These are phyloP conservation scores for Eruca vesicaria DNA, from an alignment of 441 rosid species.

Conservation along the genomic window DNA sequence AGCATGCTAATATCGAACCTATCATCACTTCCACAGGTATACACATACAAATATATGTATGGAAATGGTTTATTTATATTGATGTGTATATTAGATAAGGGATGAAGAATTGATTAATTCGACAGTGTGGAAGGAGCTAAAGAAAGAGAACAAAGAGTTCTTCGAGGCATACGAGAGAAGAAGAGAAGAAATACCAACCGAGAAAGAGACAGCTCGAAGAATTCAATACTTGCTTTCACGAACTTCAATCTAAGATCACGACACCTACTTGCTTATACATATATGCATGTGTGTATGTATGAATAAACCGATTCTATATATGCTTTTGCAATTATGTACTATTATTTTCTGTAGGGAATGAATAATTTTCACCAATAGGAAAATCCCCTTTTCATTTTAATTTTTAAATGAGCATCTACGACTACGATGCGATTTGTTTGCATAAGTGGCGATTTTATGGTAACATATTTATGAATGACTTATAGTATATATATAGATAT, in stretches of 20 bases:
- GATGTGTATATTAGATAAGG: neutral
- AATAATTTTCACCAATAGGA: neutral
- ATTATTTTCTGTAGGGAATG: neutral
- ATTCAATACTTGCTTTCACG: constrained; percentile 41
- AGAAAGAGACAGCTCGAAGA: constrained; percentile 41
- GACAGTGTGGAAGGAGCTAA: constrained; percentile 88
- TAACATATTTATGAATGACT: too few species aligned
- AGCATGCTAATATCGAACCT: constrained; percentile 82
- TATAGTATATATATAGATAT: too few species aligned
- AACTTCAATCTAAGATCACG: constrained; percentile 27
- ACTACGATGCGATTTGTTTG: neutral
- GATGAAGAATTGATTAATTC: neutral
- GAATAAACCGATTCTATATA: neutral
- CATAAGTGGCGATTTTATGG: too few species aligned
- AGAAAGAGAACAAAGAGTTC: constrained; percentile 87
- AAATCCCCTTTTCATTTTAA: neutral
- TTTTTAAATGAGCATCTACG: neutral
- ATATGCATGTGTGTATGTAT: constrained; percentile 11
- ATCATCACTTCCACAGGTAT: constrained; percentile 80
- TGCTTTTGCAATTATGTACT: neutral
- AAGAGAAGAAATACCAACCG: constrained; percentile 31
- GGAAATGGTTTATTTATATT: neutral
- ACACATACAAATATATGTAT: neutral
- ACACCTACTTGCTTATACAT: neutral
- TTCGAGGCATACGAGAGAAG: constrained; percentile 60